Percentiles rank a stretch among this genome's conserved stretches.
phyloP scores from a whole-genome alignment of 257 asterid species.

The Lycium ferocissimum region DNA sequence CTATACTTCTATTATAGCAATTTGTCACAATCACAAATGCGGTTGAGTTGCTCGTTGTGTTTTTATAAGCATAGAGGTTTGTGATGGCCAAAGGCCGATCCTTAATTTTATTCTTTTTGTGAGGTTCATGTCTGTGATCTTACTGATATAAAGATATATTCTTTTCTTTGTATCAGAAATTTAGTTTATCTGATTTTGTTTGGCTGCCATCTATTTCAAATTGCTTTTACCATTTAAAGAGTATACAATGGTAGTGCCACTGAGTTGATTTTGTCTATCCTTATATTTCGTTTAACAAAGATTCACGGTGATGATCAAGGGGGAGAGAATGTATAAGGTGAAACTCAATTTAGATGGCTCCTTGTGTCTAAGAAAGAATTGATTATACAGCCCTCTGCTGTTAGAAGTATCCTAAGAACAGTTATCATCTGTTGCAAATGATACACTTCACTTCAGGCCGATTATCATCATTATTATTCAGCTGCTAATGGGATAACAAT shows the following conservation, averaged over 20 bases:
- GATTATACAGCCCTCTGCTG: background rate
- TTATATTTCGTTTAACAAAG: background rate
- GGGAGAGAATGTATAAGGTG: background rate
- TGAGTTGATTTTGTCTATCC: background rate
- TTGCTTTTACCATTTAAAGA: background rate
- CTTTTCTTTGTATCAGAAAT: slow-evolving; percentile 9
- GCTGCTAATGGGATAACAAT: background rate
- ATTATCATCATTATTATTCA: slow-evolving; percentile 1
- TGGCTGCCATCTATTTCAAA: background rate
- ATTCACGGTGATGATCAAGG: background rate
- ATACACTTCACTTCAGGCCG: background rate
- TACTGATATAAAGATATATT: background rate
- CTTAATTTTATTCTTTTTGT: background rate
- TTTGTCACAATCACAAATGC: background rate
- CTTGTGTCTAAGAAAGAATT: background rate
- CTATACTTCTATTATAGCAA: background rate
- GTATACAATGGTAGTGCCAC: background rate
- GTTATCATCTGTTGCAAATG: background rate
- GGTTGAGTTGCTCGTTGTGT: background rate
- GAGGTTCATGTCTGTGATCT: background rate
- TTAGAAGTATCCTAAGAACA: background rate
- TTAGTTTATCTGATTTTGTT: background rate
- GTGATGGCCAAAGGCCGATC: background rate
- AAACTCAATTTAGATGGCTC: background rate
- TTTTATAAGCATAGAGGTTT: background rate